phyloP scores from a whole-genome alignment of 305 asterid species.

The Fraxinus floribunda region DNA sequence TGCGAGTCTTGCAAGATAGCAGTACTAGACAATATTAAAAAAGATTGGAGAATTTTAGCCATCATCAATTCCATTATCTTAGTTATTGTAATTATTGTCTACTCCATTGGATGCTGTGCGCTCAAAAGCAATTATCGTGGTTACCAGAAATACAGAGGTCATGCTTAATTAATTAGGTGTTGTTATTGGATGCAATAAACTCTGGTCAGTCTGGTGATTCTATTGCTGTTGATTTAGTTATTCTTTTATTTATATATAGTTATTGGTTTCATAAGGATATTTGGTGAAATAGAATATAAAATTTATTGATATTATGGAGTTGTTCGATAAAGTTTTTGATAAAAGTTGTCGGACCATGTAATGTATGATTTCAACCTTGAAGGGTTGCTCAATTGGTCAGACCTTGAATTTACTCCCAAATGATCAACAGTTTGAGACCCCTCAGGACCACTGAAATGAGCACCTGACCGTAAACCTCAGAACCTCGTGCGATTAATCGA shows the following conservation, averaged over 20 bases:
- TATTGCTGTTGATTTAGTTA: neutral
- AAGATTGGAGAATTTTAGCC: conserved; percentile 58
- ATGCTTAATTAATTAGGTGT: neutral
- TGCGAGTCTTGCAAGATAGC: conserved; percentile 67
- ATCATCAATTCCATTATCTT: conserved; percentile 41
- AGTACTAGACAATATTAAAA: conserved; percentile 41
- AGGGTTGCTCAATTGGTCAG: too few species aligned
- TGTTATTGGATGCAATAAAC: neutral
- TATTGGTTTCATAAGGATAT: too few species aligned
- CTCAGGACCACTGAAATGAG: too few species aligned
- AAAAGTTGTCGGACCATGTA: too few species aligned
- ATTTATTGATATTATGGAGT: too few species aligned
- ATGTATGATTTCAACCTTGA: too few species aligned
- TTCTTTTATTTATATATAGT: neutral
- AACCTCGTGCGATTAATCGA: too few species aligned
- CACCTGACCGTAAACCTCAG: too few species aligned
- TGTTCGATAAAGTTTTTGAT: too few species aligned
- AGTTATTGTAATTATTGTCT: conserved; percentile 37
- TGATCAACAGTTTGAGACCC: too few species aligned
- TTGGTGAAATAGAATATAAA: neutral
- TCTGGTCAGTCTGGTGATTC: neutral
- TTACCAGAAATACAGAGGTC: neutral
- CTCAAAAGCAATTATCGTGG: conserved; percentile 44
- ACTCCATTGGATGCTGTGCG: conserved; percentile 68
- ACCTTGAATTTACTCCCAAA: too few species aligned